Conservation (phyloP, 202 grass and related monocot species). For the Dendrocalamus latiflorus region DNA sequence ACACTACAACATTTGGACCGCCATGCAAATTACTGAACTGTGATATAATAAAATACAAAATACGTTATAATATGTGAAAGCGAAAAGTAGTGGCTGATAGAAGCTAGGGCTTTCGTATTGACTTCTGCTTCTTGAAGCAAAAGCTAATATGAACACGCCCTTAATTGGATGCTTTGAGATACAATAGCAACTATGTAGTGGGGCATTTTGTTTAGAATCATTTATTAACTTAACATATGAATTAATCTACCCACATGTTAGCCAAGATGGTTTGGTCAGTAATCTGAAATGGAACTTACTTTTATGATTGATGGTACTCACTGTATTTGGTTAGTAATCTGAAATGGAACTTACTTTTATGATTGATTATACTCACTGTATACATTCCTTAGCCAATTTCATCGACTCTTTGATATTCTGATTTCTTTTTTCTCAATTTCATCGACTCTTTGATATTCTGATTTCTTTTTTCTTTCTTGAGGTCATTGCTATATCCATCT, state of each 20-base stretch:
- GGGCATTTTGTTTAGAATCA: neutral
- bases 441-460: neutral
- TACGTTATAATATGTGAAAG: too few species aligned
- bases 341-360: neutral
- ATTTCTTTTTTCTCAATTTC: too few species aligned
- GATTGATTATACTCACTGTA: neutral
- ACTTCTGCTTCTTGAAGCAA: too few species aligned
- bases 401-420: too few species aligned
- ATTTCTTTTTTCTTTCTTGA: constrained; percentile 15
- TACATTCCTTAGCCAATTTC: neutral
- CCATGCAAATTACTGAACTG: too few species aligned
- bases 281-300: neutral
- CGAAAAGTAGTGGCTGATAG: too few species aligned
- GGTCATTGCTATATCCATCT: neutral
- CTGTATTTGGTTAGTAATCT: too few species aligned
- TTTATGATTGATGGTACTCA: constrained; percentile 12
- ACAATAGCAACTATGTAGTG: neutral
- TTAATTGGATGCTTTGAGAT: constrained; percentile 20
- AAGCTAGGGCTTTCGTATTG: too few species aligned
- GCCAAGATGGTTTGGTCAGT: neutral
- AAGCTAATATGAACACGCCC: too few species aligned
- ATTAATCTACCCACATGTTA: neutral
- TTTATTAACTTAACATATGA: neutral
- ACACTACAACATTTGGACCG: too few species aligned
- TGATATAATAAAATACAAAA: too few species aligned